A percentile compares a stretch with the other conserved stretches of the same genome.
Conservation (phyloP, 2,329 filamentous ascomycete genomes). For the Colletotrichum scovillei region DNA sequence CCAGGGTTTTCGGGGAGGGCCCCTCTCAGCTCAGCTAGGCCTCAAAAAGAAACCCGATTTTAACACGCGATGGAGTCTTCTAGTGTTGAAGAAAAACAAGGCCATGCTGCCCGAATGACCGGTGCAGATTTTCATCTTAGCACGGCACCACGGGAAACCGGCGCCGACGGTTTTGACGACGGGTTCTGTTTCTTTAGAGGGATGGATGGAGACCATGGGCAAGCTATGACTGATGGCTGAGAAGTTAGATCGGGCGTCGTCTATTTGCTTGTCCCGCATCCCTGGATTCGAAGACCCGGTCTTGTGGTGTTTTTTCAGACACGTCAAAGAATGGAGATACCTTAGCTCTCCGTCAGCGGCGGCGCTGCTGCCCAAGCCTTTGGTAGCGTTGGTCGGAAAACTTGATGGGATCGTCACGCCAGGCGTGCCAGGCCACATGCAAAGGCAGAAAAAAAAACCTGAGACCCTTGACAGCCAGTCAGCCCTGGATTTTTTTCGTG, state of each 20-base stretch:
- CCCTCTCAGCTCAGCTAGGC: neutral
- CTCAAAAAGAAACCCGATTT: neutral
- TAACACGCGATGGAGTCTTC: neutral
- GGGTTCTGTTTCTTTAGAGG: neutral
- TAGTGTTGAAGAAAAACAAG: neutral
- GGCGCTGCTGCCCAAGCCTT: conserved; percentile 23
- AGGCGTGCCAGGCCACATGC: neutral
- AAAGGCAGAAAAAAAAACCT: neutral
- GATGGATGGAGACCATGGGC: neutral
- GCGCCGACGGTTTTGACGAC: neutral
- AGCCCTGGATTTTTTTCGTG: too few relatives aligned
- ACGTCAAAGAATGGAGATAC: conserved; percentile 3
- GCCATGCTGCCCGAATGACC: neutral
- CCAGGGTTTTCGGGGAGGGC: neutral
- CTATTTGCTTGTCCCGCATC: neutral
- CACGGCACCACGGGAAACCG: neutral
- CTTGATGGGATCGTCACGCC: conserved; percentile 11
- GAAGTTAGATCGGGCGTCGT: neutral
- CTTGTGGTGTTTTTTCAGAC: conserved; percentile 1
- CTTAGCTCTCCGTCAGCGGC: conserved; percentile 17
- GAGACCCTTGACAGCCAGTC: neutral
- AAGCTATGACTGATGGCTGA: neutral
- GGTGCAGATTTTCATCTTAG: neutral
- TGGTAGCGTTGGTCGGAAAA: conserved; percentile 3
- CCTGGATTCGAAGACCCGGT: neutral